Percentiles rank a stretch among this genome's conserved stretches.
Conservation (phyloP, 2,329 filamentous ascomycete species). For the Ascochyta clinopodiicola region DNA sequence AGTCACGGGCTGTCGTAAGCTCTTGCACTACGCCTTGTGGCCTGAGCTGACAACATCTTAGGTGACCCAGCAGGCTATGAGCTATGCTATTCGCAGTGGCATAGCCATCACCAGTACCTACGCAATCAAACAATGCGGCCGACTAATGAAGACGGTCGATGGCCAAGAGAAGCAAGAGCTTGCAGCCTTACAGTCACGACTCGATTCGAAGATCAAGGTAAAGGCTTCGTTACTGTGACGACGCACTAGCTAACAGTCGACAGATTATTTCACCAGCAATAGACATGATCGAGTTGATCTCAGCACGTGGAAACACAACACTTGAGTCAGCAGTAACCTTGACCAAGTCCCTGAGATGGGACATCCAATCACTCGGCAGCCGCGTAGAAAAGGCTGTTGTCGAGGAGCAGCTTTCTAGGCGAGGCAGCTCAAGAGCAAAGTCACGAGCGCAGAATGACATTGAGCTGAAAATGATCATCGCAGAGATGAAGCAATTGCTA, state of each 20-base stretch:
- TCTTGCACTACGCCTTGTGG: background rate
- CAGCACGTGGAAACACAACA: conserved; percentile 76
- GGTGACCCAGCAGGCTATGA: conserved; percentile 81
- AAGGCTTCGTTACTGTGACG: conserved; percentile 23
- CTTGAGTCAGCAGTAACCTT: conserved; percentile 85
- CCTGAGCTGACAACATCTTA: conserved; percentile 40
- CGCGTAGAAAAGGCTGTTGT: conserved; percentile 74
- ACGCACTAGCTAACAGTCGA: conserved; percentile 1
- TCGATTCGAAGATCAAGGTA: conserved; percentile 86
- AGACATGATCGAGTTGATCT: conserved; percentile 89
- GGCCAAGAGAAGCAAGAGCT: conserved; percentile 76
- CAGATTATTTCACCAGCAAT: conserved; percentile 89
- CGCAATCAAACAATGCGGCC: conserved; percentile 81
- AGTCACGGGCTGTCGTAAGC: conserved; percentile 2
- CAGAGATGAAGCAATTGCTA: conserved; percentile 77
- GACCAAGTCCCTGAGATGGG: conserved; percentile 80
- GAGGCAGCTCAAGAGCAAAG: conserved; percentile 54
- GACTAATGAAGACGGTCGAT: conserved; percentile 68
- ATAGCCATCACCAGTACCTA: conserved; percentile 85
- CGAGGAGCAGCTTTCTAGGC: conserved; percentile 62
- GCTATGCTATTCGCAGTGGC: conserved; percentile 86
- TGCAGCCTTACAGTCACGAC: conserved; percentile 70
- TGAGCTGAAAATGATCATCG: conserved; percentile 73
- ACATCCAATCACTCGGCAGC: conserved; percentile 80
- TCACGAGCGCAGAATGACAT: conserved; percentile 64